Percentiles rank a stretch among this genome's conserved stretches.
phyloP scores from a whole-genome alignment of 495 filamentous ascomycete species.

The Hypoxylon subgilvum region DNA sequence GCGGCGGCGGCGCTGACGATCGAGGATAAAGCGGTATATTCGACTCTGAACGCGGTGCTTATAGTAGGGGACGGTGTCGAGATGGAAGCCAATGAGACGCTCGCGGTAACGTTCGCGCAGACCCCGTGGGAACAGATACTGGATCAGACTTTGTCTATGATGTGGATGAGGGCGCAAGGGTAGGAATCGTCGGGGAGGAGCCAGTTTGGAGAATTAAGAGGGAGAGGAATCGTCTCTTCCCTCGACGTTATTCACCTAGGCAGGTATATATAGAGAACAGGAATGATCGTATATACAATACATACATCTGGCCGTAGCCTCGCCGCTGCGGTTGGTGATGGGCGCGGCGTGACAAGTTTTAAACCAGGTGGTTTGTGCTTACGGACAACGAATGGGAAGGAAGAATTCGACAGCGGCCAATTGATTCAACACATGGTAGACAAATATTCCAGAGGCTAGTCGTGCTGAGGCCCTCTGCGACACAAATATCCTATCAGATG shows the following conservation, averaged over 20 bases:
- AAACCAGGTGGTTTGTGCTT: slow-evolving; percentile 13
- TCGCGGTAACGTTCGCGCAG: slow-evolving; percentile 64
- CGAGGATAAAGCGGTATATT: slow-evolving; percentile 74
- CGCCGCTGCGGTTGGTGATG: slow-evolving; percentile 4
- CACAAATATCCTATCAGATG: slow-evolving; percentile 16
- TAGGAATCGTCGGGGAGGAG: slow-evolving; percentile 37
- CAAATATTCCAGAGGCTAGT: neutral
- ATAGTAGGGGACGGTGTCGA: slow-evolving; percentile 74
- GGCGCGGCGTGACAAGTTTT: slow-evolving; percentile 7
- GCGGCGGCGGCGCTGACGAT: slow-evolving; percentile 62
- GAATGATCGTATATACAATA: neutral
- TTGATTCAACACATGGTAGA: slow-evolving; percentile 28
- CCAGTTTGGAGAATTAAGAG: slow-evolving; percentile 28
- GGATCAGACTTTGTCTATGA: slow-evolving; percentile 55
- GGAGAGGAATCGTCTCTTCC: neutral
- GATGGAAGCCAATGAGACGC: slow-evolving; percentile 68
- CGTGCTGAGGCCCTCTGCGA: slow-evolving; percentile 5
- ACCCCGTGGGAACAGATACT: slow-evolving; percentile 63
- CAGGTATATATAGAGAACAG: neutral
- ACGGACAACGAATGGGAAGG: slow-evolving; percentile 4
- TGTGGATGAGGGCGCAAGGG: slow-evolving; percentile 28
- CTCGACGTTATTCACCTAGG: neutral
- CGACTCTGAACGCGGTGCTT: slow-evolving; percentile 72
- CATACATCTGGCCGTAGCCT: slow-evolving; percentile 1
- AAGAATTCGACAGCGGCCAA: slow-evolving; percentile 8